Base-by-base conservation (phyloP, 2,329 filamentous ascomycete genomes). In the Neocucurbitaria cava region DNA sequence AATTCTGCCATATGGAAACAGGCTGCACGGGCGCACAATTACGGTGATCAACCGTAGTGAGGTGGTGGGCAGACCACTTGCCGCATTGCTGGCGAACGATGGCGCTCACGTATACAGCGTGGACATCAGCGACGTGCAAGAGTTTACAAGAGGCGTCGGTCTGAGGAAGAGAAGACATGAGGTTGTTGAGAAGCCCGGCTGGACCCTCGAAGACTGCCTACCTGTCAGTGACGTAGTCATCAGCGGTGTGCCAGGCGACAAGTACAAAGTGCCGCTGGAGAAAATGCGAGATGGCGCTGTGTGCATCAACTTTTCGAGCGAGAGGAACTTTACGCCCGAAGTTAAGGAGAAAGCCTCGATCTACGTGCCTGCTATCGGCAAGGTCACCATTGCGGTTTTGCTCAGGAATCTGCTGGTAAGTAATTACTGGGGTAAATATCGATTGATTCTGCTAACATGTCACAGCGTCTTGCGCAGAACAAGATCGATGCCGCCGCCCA, bases 221-320 rank as follows among this genome's bases (percentile, higher is more conserved):
- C 90, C 92, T 1, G 80, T 94, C 56, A 96, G 92, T 72, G 95
- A 99, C 75, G 94, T 98, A 17, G 89, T 99, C 58, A 96, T 99
- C 68, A 90, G 90, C 49, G 95, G 95, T 62, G 95, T 99, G 1
- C 95, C 95, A 0, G 86, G 87, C 21, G 90, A 96, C 60, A 85
- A 83, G 56, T 99, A 89, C 84, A 97, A 98, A 81, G 90, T 99
- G 23, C 91, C 93, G 5, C 89, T 89, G 3, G 85, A 91, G 46
- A 81, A 95, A 58, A 82, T 99, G 68, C 86, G 92, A 42, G 91
- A 96, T 52, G 95, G 95, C 43, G 93, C 91, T 26, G 91, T 96
- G n/a, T 99, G 95, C 82, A 93, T 99, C 80, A 99, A 99, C 79
- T 98, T 99, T 76, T 96, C 92, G 7, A 96, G 91, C 46, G 92